Base-by-base conservation (phyloP, 2,329 filamentous ascomycete species). In the Xylaria hypoxylon region DNA sequence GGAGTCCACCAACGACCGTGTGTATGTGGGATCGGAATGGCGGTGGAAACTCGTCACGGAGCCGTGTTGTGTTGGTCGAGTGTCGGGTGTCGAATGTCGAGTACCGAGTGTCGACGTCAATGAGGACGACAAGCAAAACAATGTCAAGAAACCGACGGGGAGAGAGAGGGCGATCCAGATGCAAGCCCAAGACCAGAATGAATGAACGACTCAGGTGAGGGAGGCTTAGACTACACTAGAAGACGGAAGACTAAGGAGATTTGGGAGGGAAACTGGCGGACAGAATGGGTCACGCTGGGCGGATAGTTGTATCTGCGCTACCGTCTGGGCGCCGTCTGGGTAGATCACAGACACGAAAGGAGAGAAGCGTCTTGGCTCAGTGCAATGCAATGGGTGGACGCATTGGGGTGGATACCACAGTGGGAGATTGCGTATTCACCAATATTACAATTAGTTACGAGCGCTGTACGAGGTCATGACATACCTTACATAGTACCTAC, bases 141-240 rank as follows among this genome's bases (percentile, higher is more conserved):
- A 63, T 53, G 17, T 38, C 33, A 31, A 31, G 24, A 55, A 59
- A 61, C n/a, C 26, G 31, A 40, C 11, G 26, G 31, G 15, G 52
- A 35, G 33, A 57, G 31, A 38, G 38, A 50, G 50, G 50, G 6
- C n/a, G 51, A 51, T 52, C 47, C 35, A 5, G n/a, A 48, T 22
- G 22, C 40, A 44, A 59, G 42, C 61, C 65, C 56, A 64, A 57
- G 56, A 19, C 24, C 59, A 58, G 57, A 19, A 45, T 58, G 35
- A 65, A 65, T 63, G 66, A 68, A 51, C 62, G 66, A 68, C 66
- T 68, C 59, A 59, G 59, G 66, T 68, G 66, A 62, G 59, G 38
- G 64, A 58, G 53, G 24, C 45, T 38, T 38, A 15, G 35, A 38
- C 35, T 38, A 15, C 10, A 38, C 35, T 11, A 38, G 35, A 13